Evolutionary conservation across 495 filamentous ascomycete species (phyloP).

Genomic region (Melanomma pulvis-pyrius): DNA sequence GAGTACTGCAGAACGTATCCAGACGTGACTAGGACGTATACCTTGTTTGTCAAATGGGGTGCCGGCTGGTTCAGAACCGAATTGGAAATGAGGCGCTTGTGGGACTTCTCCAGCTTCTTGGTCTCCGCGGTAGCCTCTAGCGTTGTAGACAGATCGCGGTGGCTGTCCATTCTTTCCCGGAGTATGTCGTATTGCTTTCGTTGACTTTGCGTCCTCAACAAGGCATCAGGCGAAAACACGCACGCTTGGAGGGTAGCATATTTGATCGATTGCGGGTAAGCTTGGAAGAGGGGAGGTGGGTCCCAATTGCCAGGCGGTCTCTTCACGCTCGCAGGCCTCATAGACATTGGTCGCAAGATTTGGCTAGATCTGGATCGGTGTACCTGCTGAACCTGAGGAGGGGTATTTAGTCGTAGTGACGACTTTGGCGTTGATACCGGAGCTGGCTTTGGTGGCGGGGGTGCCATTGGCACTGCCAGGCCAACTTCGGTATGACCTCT

Average conservation of each 20-base stretch:
- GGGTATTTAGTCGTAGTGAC: conserved; percentile 26
- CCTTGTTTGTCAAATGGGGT: conserved; percentile 76
- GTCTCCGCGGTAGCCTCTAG: conserved; percentile 40
- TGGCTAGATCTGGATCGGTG: conserved; percentile 21
- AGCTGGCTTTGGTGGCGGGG: conserved; percentile 16
- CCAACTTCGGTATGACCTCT: conserved; percentile 46
- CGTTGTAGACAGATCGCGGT: conserved; percentile 42
- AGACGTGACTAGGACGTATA: conserved; percentile 77
- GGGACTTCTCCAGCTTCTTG: conserved; percentile 35
- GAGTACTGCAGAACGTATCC: conserved; percentile 89
- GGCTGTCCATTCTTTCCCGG: conserved; percentile 47
- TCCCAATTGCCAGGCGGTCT: conserved; percentile 55
- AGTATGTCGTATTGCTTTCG: conserved; percentile 49
- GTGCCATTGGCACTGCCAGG: conserved; percentile 35
- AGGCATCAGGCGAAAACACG: conserved; percentile 56
- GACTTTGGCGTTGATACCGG: conserved; percentile 27
- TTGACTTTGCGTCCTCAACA: conserved; percentile 64
- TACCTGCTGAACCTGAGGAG: conserved; percentile 18
- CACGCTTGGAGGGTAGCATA: conserved; percentile 57
- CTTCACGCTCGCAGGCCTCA: conserved; percentile 19
- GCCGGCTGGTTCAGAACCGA: conserved; percentile 57
- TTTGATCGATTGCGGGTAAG: conserved; percentile 81
- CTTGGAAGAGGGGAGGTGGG: conserved; percentile 83
- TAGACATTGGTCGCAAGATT: conserved; percentile 27
- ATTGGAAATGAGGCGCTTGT: conserved; percentile 51